These are phyloP conservation scores for Penicillium crustosum DNA, from an alignment of 2,329 filamentous ascomycete species.

Conservation along the genomic window DNA sequence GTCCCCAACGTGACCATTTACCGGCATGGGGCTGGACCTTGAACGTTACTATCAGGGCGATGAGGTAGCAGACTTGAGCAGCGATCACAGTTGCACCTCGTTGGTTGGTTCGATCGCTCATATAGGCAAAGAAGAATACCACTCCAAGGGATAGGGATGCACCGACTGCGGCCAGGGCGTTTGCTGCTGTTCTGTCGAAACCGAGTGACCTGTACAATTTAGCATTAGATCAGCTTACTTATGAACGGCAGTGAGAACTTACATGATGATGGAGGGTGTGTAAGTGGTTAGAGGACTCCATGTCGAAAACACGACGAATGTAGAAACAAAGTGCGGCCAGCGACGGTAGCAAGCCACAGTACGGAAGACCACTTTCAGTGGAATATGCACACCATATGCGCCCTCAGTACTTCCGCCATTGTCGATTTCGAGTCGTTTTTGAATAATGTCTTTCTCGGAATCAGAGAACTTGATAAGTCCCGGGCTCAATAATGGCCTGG, in stretches of 20 bases:
- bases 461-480: neutral
- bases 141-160: neutral
- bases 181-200: neutral
- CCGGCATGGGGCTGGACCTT: neutral
- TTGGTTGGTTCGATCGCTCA: neutral
- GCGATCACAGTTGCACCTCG: neutral
- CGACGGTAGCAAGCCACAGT: neutral
- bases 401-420: neutral
- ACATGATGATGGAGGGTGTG: neutral
- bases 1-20: conserved; percentile 2
- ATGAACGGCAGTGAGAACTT: neutral
- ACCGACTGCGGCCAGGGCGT: neutral
- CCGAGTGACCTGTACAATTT: neutral
- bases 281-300: conserved; percentile 1
- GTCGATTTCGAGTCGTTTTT: neutral
- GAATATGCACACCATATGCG: neutral
- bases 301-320: neutral
- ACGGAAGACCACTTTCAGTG: neutral
- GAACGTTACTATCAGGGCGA: neutral
- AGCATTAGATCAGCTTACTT: neutral
- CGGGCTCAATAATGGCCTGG: neutral
- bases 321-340: neutral
- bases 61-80: neutral
- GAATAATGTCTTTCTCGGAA: neutral
- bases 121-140: neutral